phyloP scores from a whole-genome alignment of 768 basidiomycete species.

The Trametes elegans region DNA sequence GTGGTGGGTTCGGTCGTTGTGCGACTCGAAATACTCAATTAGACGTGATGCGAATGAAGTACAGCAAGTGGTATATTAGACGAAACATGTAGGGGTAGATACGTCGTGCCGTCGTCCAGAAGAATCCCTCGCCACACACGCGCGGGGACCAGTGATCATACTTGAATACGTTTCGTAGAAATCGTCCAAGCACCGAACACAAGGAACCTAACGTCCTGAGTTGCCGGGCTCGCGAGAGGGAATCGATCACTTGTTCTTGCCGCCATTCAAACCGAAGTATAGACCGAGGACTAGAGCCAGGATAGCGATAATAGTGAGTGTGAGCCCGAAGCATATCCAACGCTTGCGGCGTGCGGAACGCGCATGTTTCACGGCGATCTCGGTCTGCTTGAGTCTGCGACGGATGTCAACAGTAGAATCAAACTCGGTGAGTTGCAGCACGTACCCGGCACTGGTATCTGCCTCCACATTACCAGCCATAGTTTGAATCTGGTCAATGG shows the following conservation, averaged over 20 bases:
- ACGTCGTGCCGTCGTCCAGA: slow-evolving; percentile 5
- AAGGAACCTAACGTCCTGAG: not conserved
- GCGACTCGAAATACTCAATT: not conserved
- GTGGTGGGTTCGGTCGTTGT: not conserved
- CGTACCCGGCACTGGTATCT: slow-evolving; percentile 73
- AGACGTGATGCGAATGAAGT: not conserved
- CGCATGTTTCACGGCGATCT: slow-evolving; percentile 66
- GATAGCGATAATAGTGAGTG: slow-evolving; percentile 52
- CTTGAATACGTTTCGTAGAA: not conserved
- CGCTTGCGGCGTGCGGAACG: slow-evolving; percentile 73
- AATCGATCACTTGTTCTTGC: slow-evolving; percentile 1
- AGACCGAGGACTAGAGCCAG: slow-evolving; percentile 61
- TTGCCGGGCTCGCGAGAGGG: not conserved
- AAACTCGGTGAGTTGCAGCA: not conserved
- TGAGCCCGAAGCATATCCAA: slow-evolving; percentile 80
- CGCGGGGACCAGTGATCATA: not conserved
- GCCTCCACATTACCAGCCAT: slow-evolving; percentile 60
- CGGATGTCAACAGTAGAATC: not conserved
- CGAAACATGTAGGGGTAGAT: slow-evolving; percentile 7
- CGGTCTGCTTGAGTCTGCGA: slow-evolving; percentile 57
- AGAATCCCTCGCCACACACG: not conserved
- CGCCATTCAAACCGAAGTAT: slow-evolving; percentile 8
- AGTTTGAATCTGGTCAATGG: slow-evolving; percentile 60
- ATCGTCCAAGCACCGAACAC: slow-evolving; percentile 2
- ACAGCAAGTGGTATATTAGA: slow-evolving; percentile 14